A percentile compares a stretch with the other conserved stretches of the same genome.
phyloP scores from a whole-genome alignment of 2,329 filamentous ascomycete genomes.

The Aspergillus sclerotialis region DNA sequence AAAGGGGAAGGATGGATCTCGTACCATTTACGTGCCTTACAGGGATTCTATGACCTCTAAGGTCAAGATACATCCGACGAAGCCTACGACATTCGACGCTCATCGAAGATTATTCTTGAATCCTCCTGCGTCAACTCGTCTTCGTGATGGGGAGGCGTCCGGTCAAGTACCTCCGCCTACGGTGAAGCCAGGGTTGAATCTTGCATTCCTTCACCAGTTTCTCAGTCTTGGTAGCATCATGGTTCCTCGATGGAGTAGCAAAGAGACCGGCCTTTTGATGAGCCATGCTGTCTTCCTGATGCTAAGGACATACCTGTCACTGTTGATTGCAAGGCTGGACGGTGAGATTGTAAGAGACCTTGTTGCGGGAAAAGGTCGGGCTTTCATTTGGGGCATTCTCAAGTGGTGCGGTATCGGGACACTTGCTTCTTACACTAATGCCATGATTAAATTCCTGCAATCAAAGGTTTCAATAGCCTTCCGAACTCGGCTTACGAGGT shows the following conservation, averaged over 20 bases:
- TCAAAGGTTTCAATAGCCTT: constrained; percentile 98
- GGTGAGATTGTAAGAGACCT: constrained; percentile 94
- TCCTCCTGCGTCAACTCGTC: constrained; percentile 73
- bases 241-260: constrained; percentile 91
- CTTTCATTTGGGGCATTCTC: constrained; percentile 78
- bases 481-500: constrained; percentile 85
- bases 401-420: constrained; percentile 96
- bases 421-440: constrained; percentile 93
- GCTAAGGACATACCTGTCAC: constrained; percentile 84
- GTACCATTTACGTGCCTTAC: constrained; percentile 93
- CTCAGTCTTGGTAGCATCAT: constrained; percentile 94
- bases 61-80: constrained; percentile 84
- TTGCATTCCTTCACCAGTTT: constrained; percentile 95
- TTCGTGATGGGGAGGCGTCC: constrained; percentile 56
- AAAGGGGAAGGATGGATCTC: constrained; percentile 86
- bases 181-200: constrained; percentile 87
- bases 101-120: constrained; percentile 90
- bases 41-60: constrained; percentile 70
- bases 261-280: constrained; percentile 83
- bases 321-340: constrained; percentile 86
- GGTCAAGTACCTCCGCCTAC: constrained; percentile 73
- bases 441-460: constrained; percentile 98
- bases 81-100: constrained; percentile 90
- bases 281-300: constrained; percentile 87
- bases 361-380: constrained; percentile 86